Conservation (phyloP, 768 basidiomycete species). For the Boletus speciosus region DNA sequence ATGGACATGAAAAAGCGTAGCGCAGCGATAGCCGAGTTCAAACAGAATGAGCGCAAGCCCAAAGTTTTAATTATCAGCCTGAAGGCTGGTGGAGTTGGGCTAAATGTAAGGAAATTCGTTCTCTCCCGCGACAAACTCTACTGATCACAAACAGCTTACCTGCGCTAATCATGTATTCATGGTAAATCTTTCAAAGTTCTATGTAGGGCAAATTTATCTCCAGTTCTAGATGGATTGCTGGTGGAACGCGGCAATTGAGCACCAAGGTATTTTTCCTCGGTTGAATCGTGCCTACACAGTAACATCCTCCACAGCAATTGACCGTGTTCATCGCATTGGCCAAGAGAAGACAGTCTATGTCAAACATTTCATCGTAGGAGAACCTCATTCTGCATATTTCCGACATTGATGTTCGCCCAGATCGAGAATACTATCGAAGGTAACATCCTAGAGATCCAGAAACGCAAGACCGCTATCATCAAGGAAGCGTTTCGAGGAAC, state of each 20-base stretch:
- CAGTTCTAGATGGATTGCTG: slow-evolving; percentile 78
- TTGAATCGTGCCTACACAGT: neutral
- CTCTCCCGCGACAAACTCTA: neutral
- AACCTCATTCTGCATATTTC: neutral
- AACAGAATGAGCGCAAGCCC: slow-evolving; percentile 59
- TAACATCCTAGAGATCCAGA: slow-evolving; percentile 77
- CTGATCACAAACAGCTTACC: slow-evolving; percentile 49
- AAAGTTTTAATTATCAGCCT: slow-evolving; percentile 76
- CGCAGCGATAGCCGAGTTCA: slow-evolving; percentile 76
- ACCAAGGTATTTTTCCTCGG: slow-evolving; percentile 52
- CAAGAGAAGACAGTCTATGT: slow-evolving; percentile 81
- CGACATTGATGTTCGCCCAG: slow-evolving; percentile 33
- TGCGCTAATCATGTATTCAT: slow-evolving; percentile 84
- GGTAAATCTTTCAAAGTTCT: slow-evolving; percentile 40
- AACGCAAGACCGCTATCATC: slow-evolving; percentile 82
- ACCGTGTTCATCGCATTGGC: slow-evolving; percentile 82
- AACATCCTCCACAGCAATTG: slow-evolving; percentile 57
- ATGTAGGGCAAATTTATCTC: neutral
- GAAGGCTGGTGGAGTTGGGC: slow-evolving; percentile 90
- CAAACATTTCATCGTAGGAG: slow-evolving; percentile 75
- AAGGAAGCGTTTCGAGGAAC: slow-evolving; percentile 76
- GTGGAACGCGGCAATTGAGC: slow-evolving; percentile 86
- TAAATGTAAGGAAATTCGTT: slow-evolving; percentile 55
- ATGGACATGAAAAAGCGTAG: slow-evolving; percentile 85
- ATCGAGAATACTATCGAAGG: slow-evolving; percentile 74